phyloP scores from a whole-genome alignment of 768 basidiomycete genomes.

The Auricularia auricula-judae region DNA sequence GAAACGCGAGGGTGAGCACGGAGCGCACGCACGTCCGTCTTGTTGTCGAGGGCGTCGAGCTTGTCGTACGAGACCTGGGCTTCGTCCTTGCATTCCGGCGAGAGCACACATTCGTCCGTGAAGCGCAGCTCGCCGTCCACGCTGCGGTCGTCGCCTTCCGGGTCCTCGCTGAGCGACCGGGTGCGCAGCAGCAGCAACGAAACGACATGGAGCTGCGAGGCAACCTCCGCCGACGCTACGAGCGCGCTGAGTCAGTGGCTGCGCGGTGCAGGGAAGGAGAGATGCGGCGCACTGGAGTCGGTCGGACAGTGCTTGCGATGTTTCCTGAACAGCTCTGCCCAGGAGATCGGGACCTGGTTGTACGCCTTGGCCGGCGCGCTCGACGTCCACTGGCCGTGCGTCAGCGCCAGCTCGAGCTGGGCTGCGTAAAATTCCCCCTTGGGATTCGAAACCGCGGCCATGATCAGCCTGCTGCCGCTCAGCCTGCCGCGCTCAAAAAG shows the following conservation, averaged over 20 bases:
- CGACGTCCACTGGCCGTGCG: constrained; percentile 65
- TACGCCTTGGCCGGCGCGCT: constrained; percentile 47
- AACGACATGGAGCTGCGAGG: constrained; percentile 54
- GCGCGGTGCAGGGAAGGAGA: neutral
- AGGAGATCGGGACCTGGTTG: constrained; percentile 43
- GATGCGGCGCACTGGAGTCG: constrained; percentile 42
- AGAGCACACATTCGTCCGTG: constrained; percentile 48
- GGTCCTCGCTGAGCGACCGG: constrained; percentile 19
- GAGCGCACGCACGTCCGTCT: neutral
- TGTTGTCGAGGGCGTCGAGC: constrained; percentile 22
- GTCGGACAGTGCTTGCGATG: constrained; percentile 69
- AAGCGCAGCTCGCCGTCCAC: constrained; percentile 30
- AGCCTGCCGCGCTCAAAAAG: too few relatives aligned
- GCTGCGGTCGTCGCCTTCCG: constrained; percentile 35
- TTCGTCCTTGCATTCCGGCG: constrained; percentile 47
- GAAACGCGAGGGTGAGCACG: too few relatives aligned
- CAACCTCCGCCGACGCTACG: constrained; percentile 36
- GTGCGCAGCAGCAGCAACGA: constrained; percentile 32
- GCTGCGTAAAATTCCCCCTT: constrained; percentile 75
- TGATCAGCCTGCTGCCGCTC: neutral
- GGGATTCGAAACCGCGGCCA: constrained; percentile 11
- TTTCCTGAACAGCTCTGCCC: constrained; percentile 75
- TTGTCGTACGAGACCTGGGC: constrained; percentile 41
- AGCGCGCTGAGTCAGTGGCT: neutral
- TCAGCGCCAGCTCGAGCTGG: constrained; percentile 59